phyloP scores from a whole-genome alignment of 164 flowering plant species.

The Saururus chinensis region DNA sequence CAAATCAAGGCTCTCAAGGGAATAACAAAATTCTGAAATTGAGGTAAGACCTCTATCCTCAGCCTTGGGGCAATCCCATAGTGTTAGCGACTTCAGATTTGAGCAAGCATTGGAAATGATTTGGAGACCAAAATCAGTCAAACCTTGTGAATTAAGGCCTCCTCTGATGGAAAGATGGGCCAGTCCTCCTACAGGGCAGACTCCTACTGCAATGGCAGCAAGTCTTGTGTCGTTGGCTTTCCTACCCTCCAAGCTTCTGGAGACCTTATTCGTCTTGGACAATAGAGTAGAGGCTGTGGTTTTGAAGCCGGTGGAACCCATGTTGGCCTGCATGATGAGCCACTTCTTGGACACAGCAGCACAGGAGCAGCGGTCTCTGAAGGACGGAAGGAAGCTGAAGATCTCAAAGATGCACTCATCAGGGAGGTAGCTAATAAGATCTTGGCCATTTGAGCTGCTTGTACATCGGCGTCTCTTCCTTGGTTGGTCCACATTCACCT shows the following conservation, averaged over 20 bases:
- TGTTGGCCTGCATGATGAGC: slow-evolving; percentile 13
- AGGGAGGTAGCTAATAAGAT: slow-evolving; percentile 8
- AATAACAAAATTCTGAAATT: slow-evolving; percentile 23
- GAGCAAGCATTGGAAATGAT: slow-evolving; percentile 29
- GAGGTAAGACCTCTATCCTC: slow-evolving; percentile 21
- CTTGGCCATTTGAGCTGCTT: not conserved
- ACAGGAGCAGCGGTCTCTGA: slow-evolving; percentile 11
- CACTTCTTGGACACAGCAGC: slow-evolving; percentile 15
- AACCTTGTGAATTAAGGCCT: slow-evolving; percentile 17
- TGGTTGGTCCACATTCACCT: not conserved
- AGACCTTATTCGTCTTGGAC: not conserved
- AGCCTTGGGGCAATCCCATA: slow-evolving; percentile 23
- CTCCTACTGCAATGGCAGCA: slow-evolving; percentile 33
- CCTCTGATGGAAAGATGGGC: slow-evolving; percentile 27
- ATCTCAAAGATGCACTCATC: slow-evolving; percentile 15
- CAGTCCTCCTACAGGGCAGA: slow-evolving; percentile 18
- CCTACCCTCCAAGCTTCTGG: slow-evolving; percentile 15
- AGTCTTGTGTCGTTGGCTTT: slow-evolving; percentile 28
- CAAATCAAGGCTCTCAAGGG: slow-evolving; percentile 28
- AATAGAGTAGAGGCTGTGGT: not conserved
- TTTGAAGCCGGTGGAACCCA: slow-evolving; percentile 10
- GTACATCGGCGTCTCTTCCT: slow-evolving; percentile 6
- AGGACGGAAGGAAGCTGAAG: slow-evolving; percentile 12
- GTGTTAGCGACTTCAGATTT: slow-evolving; percentile 17
- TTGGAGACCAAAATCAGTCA: slow-evolving; percentile 26